These are phyloP conservation scores for Apiotrichum sp. DNA, from an alignment of 1,284 basidiomycete species.

Conservation along the genomic window DNA sequence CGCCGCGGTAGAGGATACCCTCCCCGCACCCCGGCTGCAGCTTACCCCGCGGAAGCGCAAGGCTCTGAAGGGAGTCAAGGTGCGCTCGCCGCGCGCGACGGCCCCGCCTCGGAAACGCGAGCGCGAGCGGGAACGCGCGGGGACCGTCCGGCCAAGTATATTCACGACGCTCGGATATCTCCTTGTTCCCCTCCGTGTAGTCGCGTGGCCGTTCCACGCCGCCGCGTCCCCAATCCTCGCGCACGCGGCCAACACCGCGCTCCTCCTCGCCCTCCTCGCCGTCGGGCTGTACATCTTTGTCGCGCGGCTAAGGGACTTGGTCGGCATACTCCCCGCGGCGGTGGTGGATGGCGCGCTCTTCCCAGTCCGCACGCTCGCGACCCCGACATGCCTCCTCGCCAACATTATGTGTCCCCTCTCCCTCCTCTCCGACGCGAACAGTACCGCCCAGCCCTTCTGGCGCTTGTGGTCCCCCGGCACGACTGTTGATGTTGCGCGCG, in stretches of 20 bases:
- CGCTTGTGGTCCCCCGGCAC: neutral
- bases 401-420: conserved; percentile 25
- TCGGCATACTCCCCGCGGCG: neutral
- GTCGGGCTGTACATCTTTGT: neutral
- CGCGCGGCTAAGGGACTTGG: neutral
- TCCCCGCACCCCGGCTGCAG: neutral
- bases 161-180: conserved; percentile 16
- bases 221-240: conserved; percentile 19
- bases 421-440: conserved; percentile 10
- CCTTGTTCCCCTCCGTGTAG: conserved; percentile 20
- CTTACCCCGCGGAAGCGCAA: conserved; percentile 1
- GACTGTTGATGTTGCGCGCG: conserved; percentile 25
- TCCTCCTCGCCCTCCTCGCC: conserved; percentile 14
- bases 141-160: neutral
- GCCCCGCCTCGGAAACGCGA: neutral
- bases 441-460: conserved; percentile 28
- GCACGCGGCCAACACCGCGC: conserved; percentile 23
- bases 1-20: neutral
- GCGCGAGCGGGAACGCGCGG: neutral
- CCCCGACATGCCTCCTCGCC: conserved; percentile 30
- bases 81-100: neutral
- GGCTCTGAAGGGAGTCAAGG: neutral
- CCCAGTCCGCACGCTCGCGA: conserved; percentile 25
- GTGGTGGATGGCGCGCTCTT: conserved; percentile 7
- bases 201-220: conserved; percentile 15